A percentile compares a stretch with the other conserved stretches of the same genome.
Conservation (phyloP, 2,329 filamentous ascomycete species). For the Microdochium trichocladiopsis region DNA sequence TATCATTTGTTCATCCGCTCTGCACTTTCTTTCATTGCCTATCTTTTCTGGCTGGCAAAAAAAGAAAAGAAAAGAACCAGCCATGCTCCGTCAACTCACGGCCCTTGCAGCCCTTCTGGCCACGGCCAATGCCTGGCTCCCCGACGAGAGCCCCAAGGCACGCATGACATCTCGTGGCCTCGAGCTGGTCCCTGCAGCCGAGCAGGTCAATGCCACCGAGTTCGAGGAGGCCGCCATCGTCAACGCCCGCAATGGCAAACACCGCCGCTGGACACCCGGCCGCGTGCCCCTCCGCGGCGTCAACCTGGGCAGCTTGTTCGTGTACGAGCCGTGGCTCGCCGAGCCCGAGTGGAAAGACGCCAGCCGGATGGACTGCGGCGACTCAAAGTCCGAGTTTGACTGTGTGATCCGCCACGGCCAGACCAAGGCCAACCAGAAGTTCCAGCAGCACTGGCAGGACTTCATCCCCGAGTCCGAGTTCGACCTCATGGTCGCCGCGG, state of each 20-base stretch:
- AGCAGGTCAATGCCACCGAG: background rate
- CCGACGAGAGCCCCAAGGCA: background rate
- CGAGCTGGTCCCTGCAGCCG: background rate
- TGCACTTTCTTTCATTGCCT: no score
- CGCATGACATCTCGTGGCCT: background rate
- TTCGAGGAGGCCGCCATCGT: background rate
- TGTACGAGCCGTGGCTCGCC: constrained; percentile 48
- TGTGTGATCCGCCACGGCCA: constrained; percentile 43
- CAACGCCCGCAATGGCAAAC: background rate
- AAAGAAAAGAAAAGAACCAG: no score
- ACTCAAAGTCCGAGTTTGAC: constrained; percentile 42
- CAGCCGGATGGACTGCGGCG: constrained; percentile 35
- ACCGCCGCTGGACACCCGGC: background rate
- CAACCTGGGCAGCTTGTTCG: constrained; percentile 44
- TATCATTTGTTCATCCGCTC: no score
- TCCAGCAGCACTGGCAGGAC: constrained; percentile 40
- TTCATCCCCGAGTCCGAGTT: constrained; percentile 44
- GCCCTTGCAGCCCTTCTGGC: background rate
- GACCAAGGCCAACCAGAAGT: constrained; percentile 29
- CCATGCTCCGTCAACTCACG: background rate
- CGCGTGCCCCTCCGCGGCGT: constrained; percentile 36
- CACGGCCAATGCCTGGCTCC: background rate
- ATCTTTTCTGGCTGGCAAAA: no score
- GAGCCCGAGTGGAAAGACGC: constrained; percentile 29
- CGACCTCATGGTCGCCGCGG: constrained; percentile 37